Conservation (phyloP, 305 asterid genomes). For the Solanum aculeatissimum region DNA sequence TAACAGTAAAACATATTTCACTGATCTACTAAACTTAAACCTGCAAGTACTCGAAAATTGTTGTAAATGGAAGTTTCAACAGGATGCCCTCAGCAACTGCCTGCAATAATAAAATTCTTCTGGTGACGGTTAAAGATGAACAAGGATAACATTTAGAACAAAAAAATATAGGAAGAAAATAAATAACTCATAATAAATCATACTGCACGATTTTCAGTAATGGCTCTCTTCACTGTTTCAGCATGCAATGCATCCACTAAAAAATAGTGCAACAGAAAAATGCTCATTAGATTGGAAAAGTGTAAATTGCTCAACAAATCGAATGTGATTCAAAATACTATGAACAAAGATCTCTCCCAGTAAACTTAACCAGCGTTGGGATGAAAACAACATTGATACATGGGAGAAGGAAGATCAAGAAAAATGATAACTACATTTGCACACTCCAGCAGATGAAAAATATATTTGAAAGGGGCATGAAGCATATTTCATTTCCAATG, state of each 20-base stretch:
- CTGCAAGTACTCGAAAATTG: slow-evolving; percentile 94
- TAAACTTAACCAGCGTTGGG: neutral
- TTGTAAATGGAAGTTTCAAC: slow-evolving; percentile 78
- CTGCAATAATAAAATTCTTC: slow-evolving; percentile 27
- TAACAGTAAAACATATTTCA: neutral
- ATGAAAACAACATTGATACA: neutral
- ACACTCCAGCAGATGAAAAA: neutral
- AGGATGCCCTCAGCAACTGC: slow-evolving; percentile 52
- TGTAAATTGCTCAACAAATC: neutral
- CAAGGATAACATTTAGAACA: neutral
- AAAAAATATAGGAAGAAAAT: neutral
- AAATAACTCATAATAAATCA: neutral
- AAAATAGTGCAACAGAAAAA: neutral
- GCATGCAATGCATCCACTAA: slow-evolving; percentile 39
- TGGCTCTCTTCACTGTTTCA: slow-evolving; percentile 45
- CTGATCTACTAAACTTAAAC: slow-evolving; percentile 6
- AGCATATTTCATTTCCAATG: neutral
- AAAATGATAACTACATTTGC: neutral
- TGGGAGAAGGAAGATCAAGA: neutral
- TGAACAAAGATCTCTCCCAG: neutral
- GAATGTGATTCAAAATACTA: neutral
- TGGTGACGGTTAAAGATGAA: neutral
- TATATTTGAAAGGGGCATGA: neutral
- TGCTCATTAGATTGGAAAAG: neutral
- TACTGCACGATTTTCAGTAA: slow-evolving; percentile 44